phyloP scores from a whole-genome alignment of 768 basidiomycete genomes.

The Naganishia randhawae region DNA sequence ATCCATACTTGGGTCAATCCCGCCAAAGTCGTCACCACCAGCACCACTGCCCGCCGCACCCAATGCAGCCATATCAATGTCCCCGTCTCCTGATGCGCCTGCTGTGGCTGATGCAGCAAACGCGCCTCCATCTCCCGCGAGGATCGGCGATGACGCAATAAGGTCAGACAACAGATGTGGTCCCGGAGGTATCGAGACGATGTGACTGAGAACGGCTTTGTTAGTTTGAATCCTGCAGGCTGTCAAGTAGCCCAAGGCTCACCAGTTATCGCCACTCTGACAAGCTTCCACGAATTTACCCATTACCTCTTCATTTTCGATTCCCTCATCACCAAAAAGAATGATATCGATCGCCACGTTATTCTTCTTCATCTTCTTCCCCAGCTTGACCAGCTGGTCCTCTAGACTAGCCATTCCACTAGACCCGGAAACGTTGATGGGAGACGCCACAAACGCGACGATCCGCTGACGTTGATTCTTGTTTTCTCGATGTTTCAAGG shows the following conservation, averaged over 20 bases:
- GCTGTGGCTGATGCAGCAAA: conserved; percentile 53
- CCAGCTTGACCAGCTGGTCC: conserved; percentile 76
- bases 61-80: conserved; percentile 54
- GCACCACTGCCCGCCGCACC: conserved; percentile 54
- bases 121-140: conserved; percentile 70
- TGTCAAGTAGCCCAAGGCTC: conserved; percentile 9
- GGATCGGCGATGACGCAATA: conserved; percentile 73
- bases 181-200: conserved; percentile 73
- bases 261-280: conserved; percentile 82
- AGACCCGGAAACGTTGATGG: conserved; percentile 45
- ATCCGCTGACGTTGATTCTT: conserved; percentile 96
- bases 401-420: conserved; percentile 49
- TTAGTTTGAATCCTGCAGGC: not conserved
- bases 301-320: conserved; percentile 65
- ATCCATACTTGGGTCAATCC: conserved; percentile 86
- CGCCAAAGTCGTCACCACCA: conserved; percentile 60
- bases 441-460: conserved; percentile 88
- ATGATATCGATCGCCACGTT: conserved; percentile 93
- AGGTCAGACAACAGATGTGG: conserved; percentile 73
- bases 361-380: conserved; percentile 98
- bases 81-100: conserved; percentile 48
- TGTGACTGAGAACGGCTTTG: conserved; percentile 59
- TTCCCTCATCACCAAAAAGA: conserved; percentile 71
- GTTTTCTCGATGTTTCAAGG: conserved; percentile 95
- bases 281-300: conserved; percentile 77